Evolutionary conservation across 768 basidiomycete genomes (phyloP).

Genomic region (Termitomyces sp.): DNA sequence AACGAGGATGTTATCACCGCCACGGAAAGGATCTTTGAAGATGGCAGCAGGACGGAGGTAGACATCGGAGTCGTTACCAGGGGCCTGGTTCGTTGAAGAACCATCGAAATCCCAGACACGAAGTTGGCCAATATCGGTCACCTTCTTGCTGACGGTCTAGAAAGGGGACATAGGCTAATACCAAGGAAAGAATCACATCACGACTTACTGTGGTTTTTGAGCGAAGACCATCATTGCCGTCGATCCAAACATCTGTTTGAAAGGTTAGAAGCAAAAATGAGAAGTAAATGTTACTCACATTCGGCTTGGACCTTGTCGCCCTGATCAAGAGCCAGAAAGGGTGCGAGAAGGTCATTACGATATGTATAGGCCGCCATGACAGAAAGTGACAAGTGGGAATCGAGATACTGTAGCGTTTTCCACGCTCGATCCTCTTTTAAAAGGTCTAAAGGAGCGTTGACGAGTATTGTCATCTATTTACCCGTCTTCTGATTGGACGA

Average conservation of each 20-base stretch:
- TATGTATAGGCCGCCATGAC: constrained; percentile 38
- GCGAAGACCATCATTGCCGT: constrained; percentile 90
- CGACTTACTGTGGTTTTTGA: constrained; percentile 89
- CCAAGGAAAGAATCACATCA: not conserved
- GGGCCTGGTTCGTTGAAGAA: constrained; percentile 95
- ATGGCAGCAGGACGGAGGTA: constrained; percentile 95
- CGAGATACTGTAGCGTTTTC: constrained; percentile 16
- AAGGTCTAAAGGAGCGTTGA: constrained; percentile 14
- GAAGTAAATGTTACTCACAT: constrained; percentile 41
- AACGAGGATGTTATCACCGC: constrained; percentile 96
- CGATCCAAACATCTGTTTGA: constrained; percentile 90
- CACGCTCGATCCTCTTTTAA: constrained; percentile 8
- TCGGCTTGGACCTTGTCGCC: constrained; percentile 94
- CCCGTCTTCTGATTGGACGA: constrained; percentile 36
- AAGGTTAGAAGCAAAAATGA: constrained; percentile 11
- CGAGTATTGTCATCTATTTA: constrained; percentile 19
- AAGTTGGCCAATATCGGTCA: constrained; percentile 84
- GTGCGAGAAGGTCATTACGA: constrained; percentile 82
- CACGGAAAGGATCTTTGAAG: constrained; percentile 99
- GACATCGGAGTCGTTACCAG: constrained; percentile 93
- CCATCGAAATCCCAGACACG: constrained; percentile 99
- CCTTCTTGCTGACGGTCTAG: constrained; percentile 83
- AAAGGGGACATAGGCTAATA: constrained; percentile 6
- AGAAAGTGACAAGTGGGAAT: constrained; percentile 3
- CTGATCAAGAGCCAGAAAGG: constrained; percentile 85